Evolutionary conservation across 2,329 filamentous ascomycete genomes (phyloP).

Genomic region (Botryotinia narcissicola): DNA sequence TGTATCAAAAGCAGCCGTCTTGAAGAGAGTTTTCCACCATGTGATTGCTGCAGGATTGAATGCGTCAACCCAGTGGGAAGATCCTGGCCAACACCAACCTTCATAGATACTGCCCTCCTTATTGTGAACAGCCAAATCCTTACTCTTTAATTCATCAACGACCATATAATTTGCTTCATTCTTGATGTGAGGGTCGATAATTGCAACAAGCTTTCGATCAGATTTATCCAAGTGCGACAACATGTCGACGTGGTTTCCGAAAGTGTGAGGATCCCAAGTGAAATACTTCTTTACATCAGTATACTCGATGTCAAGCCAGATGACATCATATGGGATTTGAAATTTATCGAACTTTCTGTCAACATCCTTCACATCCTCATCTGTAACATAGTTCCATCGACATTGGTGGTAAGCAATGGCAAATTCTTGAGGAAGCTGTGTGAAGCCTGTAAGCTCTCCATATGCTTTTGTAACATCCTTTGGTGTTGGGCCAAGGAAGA

Average conservation of each 20-base stretch:
- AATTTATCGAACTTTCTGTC: conserved; percentile 94
- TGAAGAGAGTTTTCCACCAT: conserved; percentile 91
- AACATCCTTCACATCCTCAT: conserved; percentile 95
- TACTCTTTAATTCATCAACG: conserved; percentile 76
- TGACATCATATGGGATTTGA: conserved; percentile 95
- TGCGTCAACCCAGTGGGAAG: conserved; percentile 92
- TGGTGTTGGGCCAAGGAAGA: conserved; percentile 87
- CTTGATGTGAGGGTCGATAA: conserved; percentile 98
- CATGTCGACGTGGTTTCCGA: conserved; percentile 83
- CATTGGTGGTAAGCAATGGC: conserved; percentile 95
- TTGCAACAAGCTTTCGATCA: conserved; percentile 85
- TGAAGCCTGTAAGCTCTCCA: conserved; percentile 86
- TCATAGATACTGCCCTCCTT: conserved; percentile 89
- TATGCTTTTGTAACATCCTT: conserved; percentile 79
- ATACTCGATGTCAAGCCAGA: conserved; percentile 98
- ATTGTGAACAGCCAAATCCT: conserved; percentile 81
- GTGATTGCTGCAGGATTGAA: conserved; percentile 89
- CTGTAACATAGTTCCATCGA: conserved; percentile 97
- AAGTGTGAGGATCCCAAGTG: conserved; percentile 89
- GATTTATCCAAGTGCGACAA: conserved; percentile 80
- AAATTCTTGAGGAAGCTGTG: conserved; percentile 88
- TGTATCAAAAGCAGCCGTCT: conserved; percentile 83
- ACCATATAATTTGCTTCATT: conserved; percentile 77
- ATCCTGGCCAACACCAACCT: conserved; percentile 98
- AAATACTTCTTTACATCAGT: conserved; percentile 98